Evolutionary conservation across 148 eudicot genomes (phyloP), one percentile per base, ranked within the genome.

Genomic region (Gaultheria prostrata): DNA sequence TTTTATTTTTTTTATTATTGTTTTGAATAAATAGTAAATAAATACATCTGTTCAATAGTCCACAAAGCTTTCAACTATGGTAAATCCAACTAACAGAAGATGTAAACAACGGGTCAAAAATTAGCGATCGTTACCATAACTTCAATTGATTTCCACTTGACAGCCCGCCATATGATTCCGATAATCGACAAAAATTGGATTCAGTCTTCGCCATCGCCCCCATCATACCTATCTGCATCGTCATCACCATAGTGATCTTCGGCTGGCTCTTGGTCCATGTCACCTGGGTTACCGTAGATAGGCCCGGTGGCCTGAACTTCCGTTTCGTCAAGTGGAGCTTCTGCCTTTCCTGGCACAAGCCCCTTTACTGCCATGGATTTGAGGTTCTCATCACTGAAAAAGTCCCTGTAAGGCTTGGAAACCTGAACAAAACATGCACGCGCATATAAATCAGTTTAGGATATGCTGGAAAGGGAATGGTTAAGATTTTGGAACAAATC

Each of bases 321-420:
- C 84, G 84, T 84, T 32, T 86, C 92, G 18, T 87, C 91, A 7
- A 54, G 56, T 2, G 85, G 78, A 8, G 14, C 85, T 30, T 75
- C 82, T 18, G 15, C 43, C 51, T 13, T 53, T 35, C 35, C 86
- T n/a, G 46, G 77, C 84, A 49, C 53, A 14, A 76, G 35, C 75
- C 80, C 86, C 69, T 81, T 53, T 80, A 81, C 87, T 82, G 87
- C 82, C 95, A 92, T 85, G 10, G 88, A 79, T 82, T 89, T 88
- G 79, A 94, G 85, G 84, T 75, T 86, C 53, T 85, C 94, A 7
- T 92, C 91, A 14, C 90, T 87, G 89, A 94, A 91, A 83, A 88
- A 96, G 8, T 91, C 86, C 32, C 91, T 79, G 83, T 91, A 96
- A 8, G 99, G 99, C 91, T 96, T 93, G 53, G 90, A 88, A 54